phyloP scores from a whole-genome alignment of 208 protist genomes.

The Willaertia magna region DNA sequence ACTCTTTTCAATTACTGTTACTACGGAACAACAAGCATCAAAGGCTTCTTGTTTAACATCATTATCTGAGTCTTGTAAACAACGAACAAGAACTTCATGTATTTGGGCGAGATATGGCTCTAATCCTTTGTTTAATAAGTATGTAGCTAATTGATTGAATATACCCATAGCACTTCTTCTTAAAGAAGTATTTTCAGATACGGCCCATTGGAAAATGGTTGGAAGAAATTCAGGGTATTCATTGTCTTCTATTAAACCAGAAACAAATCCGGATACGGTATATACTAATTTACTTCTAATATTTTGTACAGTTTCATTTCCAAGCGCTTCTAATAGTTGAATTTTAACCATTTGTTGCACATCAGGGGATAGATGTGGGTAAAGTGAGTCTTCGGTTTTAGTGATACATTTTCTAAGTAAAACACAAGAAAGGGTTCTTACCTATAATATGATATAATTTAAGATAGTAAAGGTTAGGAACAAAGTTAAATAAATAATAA shows the following conservation, averaged over 20 bases:
- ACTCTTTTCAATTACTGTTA: not conserved
- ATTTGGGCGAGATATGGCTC: not conserved
- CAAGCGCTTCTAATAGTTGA: not conserved
- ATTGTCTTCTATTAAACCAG: not conserved
- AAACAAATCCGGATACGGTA: not conserved
- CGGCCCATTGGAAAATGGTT: not conserved
- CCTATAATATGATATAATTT: not conserved
- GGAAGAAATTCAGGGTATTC: slow-evolving; percentile 1
- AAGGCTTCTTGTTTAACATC: not conserved
- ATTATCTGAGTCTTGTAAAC: not conserved
- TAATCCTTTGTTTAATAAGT: not conserved
- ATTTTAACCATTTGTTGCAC: not conserved
- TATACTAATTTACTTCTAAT: not conserved
- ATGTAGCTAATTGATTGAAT: not conserved
- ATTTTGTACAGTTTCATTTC: not conserved
- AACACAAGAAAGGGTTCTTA: not conserved
- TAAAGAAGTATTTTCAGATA: not conserved
- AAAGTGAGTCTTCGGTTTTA: not conserved
- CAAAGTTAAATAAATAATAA: not conserved
- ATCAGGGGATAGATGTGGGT: not conserved
- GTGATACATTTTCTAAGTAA: not conserved
- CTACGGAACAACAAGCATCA: not conserved
- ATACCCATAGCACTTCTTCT: not conserved
- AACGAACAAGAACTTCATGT: not conserved
- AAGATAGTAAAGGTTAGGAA: not conserved